Conservation (phyloP, 2,329 filamentous ascomycete genomes). For the Phymatotrichopsis omnivora region DNA sequence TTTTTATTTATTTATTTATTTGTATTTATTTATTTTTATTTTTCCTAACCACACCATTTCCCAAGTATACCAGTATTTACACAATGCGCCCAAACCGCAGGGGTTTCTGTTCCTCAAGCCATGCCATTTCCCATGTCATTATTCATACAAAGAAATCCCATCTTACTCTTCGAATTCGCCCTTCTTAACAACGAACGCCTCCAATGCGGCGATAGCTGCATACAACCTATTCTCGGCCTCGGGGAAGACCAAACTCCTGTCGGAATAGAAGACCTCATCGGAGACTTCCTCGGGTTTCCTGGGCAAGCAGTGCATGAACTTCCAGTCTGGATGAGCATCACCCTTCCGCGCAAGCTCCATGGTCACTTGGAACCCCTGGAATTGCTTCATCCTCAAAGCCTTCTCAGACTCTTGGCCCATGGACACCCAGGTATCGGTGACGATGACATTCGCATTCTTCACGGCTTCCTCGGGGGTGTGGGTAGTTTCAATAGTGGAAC, state of each 20-base stretch:
- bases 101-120: too few species aligned
- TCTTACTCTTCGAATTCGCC: conserved; percentile 54
- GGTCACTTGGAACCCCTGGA: conserved; percentile 86
- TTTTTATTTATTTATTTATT: too few species aligned
- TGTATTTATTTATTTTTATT: too few species aligned
- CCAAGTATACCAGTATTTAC: too few species aligned
- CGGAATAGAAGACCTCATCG: conserved; percentile 88
- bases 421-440: conserved; percentile 96
- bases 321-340: conserved; percentile 81
- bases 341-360: conserved; percentile 71
- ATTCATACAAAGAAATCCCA: too few species aligned
- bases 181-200: conserved; percentile 90
- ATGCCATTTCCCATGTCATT: too few species aligned
- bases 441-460: conserved; percentile 74
- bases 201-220: conserved; percentile 73
- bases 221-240: conserved; percentile 93
- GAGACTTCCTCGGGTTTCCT: conserved; percentile 85
- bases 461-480: conserved; percentile 74
- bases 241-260: conserved; percentile 75
- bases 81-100: too few species aligned
- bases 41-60: too few species aligned
- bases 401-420: conserved; percentile 94
- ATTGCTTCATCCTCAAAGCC: conserved; percentile 65
- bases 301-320: conserved; percentile 97
- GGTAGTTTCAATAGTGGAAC: conserved; percentile 22